Evolutionary conservation across 805 yeast species (phyloP), one percentile per base, ranked within the genome.

Genomic region (Saccharomycopsis sp.): DNA sequence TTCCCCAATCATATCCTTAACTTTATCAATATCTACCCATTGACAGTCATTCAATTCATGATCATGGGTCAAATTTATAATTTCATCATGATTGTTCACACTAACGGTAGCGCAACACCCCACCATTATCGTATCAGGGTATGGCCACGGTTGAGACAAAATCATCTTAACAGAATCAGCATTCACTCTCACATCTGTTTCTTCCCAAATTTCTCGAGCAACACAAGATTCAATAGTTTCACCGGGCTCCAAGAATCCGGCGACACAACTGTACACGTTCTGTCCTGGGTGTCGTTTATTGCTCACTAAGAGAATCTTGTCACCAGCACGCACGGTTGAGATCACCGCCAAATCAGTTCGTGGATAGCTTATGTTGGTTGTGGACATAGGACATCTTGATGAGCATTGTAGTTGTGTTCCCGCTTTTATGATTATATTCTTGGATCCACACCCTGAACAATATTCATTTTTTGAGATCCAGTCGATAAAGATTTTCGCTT

Each of bases 91-190:
- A 2, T 82, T 83, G 51, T 81, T 74, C 56, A 77, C 73, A 1
- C 81, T 81, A n/a, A 86, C 89, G 28, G 74, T 63, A 1, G 79
- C 96, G 43, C 88, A 60, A 61, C 96, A 89, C 4, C 97, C 97
- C 52, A 90, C 72, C 97, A 89, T 89, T 53, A 90, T 63, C 58
- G 82, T 87, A 1, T 86, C 88, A 1, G 97, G 97, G 61, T 81
- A 90, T 14, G 97, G 97, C 97, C 97, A 90, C 2, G 97, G 97
- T 64, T 90, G 97, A 11, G 90, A 75, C 54, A 78, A 69, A 21
- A 82, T 64, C 44, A 89, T 71, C 41, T 70, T 63, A 24, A 89
- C 82, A 2, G 62, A 52, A 41, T 77, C 79, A 41, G 63, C 69
- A 4, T 32, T 21, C 6, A 23, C 21, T 6, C 27, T 17, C 29